Evolutionary conservation across 257 asterid genomes (phyloP).

Genomic region (Nicotiana attenuata): DNA sequence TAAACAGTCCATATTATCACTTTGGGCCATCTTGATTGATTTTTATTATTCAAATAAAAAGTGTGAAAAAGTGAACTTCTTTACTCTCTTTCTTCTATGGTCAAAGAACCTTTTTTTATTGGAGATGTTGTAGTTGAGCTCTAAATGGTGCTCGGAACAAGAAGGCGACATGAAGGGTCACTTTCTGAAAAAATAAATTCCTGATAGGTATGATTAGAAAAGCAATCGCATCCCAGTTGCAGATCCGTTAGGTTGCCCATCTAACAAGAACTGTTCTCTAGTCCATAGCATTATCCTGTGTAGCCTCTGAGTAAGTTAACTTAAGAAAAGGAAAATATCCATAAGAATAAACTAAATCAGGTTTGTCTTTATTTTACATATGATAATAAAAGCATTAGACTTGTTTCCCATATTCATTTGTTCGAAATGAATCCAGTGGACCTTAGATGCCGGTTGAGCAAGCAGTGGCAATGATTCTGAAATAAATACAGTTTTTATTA

Average conservation of each 20-base stretch:
- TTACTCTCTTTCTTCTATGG: neutral
- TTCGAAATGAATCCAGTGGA: neutral
- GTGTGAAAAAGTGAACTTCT: neutral
- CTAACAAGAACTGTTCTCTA: no score
- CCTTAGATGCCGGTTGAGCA: neutral
- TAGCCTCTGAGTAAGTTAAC: no score
- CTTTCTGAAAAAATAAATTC: neutral
- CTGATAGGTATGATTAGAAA: neutral
- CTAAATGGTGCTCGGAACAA: neutral
- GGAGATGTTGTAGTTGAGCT: neutral
- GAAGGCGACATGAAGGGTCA: neutral
- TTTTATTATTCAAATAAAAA: neutral
- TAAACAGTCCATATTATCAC: neutral
- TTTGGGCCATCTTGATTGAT: neutral
- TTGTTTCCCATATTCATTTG: neutral
- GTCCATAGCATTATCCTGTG: no score
- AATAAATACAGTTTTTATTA: no score
- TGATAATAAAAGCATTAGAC: neutral
- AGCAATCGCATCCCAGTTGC: no score
- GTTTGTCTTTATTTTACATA: no score
- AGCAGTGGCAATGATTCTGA: neutral
- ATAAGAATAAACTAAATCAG: no score
- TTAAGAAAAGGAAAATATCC: no score
- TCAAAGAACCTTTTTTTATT: neutral
- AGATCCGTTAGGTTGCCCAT: no score